Evolutionary conservation across 129 eudicot genomes (phyloP).

Genomic region (Flaveria trinervia): DNA sequence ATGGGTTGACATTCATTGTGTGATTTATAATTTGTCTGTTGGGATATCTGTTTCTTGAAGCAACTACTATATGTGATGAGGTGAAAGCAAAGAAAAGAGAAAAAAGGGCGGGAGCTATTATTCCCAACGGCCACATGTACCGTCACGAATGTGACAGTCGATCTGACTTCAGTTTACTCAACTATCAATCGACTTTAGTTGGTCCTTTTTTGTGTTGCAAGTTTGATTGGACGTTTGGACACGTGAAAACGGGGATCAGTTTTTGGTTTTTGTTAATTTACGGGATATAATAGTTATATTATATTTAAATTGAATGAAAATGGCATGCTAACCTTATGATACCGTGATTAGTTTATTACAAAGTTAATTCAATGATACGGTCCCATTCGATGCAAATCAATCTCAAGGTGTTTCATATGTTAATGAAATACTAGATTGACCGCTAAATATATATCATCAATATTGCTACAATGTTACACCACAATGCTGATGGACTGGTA

Average conservation of each 20-base stretch:
- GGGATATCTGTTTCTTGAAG: constrained; percentile 66
- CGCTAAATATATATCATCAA: too few species aligned
- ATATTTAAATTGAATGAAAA: background rate
- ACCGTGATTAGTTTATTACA: background rate
- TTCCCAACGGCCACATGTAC: constrained; percentile 33
- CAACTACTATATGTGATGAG: constrained; percentile 44
- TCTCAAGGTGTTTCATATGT: too few species aligned
- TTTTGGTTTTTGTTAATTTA: constrained; percentile 1
- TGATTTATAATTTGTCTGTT: constrained; percentile 33
- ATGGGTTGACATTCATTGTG: constrained; percentile 19
- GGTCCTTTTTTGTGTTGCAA: background rate
- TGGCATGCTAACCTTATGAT: constrained; percentile 9
- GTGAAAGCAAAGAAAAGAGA: constrained; percentile 31
- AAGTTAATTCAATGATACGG: too few species aligned
- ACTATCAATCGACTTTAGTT: constrained; percentile 18
- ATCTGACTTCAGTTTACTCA: constrained; percentile 19
- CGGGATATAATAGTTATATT: constrained; percentile 17
- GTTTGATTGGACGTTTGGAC: constrained; percentile 7
- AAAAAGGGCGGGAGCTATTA: constrained; percentile 21
- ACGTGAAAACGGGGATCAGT: constrained; percentile 11
- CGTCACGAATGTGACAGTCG: constrained; percentile 36
- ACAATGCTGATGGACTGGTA: too few species aligned
- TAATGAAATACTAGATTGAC: too few species aligned
- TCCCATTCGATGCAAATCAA: too few species aligned
- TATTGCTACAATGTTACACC: too few species aligned